Evolutionary conservation across 345 rosid species (phyloP).

Genomic region (Lenwebbia sp.): DNA sequence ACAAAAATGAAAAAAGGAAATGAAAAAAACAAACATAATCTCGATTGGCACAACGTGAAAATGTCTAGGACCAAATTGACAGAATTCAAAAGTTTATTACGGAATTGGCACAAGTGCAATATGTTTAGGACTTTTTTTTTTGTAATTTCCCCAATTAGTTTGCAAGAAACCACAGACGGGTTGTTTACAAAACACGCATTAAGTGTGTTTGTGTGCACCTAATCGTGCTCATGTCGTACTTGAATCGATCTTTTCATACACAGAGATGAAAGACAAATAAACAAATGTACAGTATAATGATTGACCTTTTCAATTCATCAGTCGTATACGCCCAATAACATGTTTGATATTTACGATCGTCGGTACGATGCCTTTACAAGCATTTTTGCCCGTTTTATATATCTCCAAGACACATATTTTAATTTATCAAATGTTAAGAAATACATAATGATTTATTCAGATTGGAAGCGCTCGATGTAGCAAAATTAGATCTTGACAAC

Average conservation of each 20-base stretch:
- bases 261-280: background rate
- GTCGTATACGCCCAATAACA: background rate
- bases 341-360: background rate
- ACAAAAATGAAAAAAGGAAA: too few species aligned
- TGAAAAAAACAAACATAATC: too few species aligned
- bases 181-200: too few species aligned
- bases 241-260: background rate
- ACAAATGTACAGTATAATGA: background rate
- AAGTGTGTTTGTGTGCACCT: background rate
- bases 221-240: background rate
- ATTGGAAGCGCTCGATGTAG: accelerated
- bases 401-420: background rate
- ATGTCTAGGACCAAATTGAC: too few species aligned
- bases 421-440: background rate
- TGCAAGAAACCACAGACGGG: background rate
- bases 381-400: background rate
- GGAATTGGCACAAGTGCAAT: too few species aligned
- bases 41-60: too few species aligned
- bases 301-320: background rate
- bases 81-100: too few species aligned
- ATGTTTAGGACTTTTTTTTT: too few species aligned
- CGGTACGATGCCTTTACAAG: accelerated
- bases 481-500: background rate
- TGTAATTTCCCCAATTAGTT: too few species aligned
- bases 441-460: accelerated